These are phyloP conservation scores for Filobasidium floriforme DNA, from an alignment of 768 basidiomycete species.

Conservation along the genomic window DNA sequence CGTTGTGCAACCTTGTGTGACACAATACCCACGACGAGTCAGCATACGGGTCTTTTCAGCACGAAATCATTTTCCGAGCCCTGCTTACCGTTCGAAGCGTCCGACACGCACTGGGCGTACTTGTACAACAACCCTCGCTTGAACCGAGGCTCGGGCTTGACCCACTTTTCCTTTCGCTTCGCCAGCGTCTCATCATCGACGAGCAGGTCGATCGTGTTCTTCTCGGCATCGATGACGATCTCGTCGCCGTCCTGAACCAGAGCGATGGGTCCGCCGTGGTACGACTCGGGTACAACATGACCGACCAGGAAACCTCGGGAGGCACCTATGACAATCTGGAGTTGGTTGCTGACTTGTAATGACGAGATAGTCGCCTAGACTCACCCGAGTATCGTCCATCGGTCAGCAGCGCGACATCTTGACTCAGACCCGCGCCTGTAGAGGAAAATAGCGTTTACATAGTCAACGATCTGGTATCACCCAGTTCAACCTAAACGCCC, in stretches of 20 bases:
- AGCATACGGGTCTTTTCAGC: too few relatives aligned
- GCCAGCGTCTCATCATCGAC: slow-evolving; percentile 62
- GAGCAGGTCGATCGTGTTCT: slow-evolving; percentile 69
- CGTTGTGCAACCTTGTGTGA: too few relatives aligned
- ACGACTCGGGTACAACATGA: slow-evolving; percentile 47
- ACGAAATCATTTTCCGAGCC: too few relatives aligned
- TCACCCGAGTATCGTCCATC: slow-evolving; percentile 86
- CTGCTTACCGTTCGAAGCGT: too few relatives aligned
- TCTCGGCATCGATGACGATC: slow-evolving; percentile 66
- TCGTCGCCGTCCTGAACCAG: slow-evolving; percentile 73
- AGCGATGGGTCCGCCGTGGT: slow-evolving; percentile 63
- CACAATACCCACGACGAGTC: too few relatives aligned
- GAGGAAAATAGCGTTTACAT: too few relatives aligned
- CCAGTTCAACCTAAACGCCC: neutral
- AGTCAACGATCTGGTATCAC: neutral
- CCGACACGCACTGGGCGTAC: too few relatives aligned
- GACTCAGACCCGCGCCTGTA: slow-evolving; percentile 54
- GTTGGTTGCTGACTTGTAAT: too few relatives aligned
- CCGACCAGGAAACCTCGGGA: slow-evolving; percentile 63
- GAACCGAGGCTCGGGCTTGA: slow-evolving; percentile 59
- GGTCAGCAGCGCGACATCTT: slow-evolving; percentile 72
- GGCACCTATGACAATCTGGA: too few relatives aligned
- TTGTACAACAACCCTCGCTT: slow-evolving; percentile 67
- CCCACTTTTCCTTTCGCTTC: slow-evolving; percentile 60
- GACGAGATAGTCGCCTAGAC: too few relatives aligned